phyloP scores from a whole-genome alignment of 1,139 yeast species.

The Geotrichum restrictum region DNA sequence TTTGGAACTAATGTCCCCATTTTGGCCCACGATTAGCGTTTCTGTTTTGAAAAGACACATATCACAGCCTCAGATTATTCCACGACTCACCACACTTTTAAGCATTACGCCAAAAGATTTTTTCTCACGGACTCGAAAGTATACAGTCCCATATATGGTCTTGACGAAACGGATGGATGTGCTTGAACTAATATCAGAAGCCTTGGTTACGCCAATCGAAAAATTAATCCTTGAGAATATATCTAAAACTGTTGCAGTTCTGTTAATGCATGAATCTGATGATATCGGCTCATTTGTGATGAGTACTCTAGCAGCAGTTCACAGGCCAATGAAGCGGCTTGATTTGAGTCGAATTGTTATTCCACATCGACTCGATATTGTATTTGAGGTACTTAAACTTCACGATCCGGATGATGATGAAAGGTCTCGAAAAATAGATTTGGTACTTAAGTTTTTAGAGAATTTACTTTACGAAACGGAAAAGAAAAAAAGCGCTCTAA shows the following conservation, averaged over 20 bases:
- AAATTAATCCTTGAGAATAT: constrained; percentile 38
- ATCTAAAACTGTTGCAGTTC: constrained; percentile 45
- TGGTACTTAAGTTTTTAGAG: constrained; percentile 14
- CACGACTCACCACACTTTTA: constrained; percentile 58
- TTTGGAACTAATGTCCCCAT: constrained; percentile 69
- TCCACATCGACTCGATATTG: constrained; percentile 17
- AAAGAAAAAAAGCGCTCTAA: background rate
- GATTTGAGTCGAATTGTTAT: constrained; percentile 36
- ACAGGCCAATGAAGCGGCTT: constrained; percentile 42
- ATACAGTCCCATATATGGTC: constrained; percentile 72
- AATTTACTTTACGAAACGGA: constrained; percentile 5
- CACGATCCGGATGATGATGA: constrained; percentile 17
- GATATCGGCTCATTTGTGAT: constrained; percentile 48
- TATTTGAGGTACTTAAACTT: constrained; percentile 20
- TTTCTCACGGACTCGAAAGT: constrained; percentile 63
- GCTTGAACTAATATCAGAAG: constrained; percentile 54
- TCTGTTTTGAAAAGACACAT: constrained; percentile 53
- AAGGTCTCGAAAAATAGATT: constrained; percentile 8
- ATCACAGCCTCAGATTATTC: constrained; percentile 52
- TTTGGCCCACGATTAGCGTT: constrained; percentile 69
- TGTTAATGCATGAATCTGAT: constrained; percentile 45
- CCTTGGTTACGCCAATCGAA: constrained; percentile 30
- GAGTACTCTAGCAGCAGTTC: constrained; percentile 52
- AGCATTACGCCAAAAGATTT: constrained; percentile 61
- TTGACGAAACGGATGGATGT: constrained; percentile 61